A percentile compares a stretch with the other conserved stretches of the same genome.
These are phyloP conservation scores for Paracoccidioides brasiliensis DNA, from an alignment of 2,329 filamentous ascomycete species.

Conservation along the genomic window DNA sequence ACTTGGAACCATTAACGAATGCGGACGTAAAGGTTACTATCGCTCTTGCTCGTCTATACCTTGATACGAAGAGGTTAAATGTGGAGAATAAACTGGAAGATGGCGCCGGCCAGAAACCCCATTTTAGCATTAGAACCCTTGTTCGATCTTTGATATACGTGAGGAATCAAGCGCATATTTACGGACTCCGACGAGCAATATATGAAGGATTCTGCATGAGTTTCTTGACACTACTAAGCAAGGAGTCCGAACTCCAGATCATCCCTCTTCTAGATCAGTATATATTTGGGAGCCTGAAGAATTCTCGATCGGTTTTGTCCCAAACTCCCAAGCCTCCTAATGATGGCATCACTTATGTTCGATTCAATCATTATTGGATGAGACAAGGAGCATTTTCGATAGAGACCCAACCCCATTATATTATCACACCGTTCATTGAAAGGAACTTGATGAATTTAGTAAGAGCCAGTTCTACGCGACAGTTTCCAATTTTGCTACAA, in stretches of 20 bases:
- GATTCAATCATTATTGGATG: conserved; percentile 85
- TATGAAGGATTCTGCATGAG: conserved; percentile 98
- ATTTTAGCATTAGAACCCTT: conserved; percentile 90
- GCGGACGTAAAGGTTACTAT: conserved; percentile 61
- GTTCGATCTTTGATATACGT: conserved; percentile 85
- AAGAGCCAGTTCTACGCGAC: conserved; percentile 77
- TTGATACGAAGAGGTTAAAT: conserved; percentile 71
- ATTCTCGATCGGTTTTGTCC: conserved; percentile 58
- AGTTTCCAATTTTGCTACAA: conserved; percentile 89
- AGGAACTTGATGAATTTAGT: conserved; percentile 91
- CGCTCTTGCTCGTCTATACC: conserved; percentile 75
- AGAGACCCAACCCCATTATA: conserved; percentile 74
- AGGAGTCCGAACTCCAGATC: conserved; percentile 65
- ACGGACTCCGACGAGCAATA: conserved; percentile 71
- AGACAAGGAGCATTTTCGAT: conserved; percentile 56
- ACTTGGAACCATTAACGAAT: conserved; percentile 59
- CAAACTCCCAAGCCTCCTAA: conserved; percentile 65
- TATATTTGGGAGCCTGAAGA: conserved; percentile 58
- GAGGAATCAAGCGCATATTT: conserved; percentile 67
- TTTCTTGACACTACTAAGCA: conserved; percentile 78
- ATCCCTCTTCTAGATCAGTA: conserved; percentile 68
- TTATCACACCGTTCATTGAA: conserved; percentile 90
- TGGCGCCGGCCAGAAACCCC: conserved; percentile 86
- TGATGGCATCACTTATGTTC: conserved; percentile 66
- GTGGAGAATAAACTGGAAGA: conserved; percentile 79